These are phyloP conservation scores for Acacia confusa DNA, from an alignment of 306 rosid species.

Conservation along the genomic window DNA sequence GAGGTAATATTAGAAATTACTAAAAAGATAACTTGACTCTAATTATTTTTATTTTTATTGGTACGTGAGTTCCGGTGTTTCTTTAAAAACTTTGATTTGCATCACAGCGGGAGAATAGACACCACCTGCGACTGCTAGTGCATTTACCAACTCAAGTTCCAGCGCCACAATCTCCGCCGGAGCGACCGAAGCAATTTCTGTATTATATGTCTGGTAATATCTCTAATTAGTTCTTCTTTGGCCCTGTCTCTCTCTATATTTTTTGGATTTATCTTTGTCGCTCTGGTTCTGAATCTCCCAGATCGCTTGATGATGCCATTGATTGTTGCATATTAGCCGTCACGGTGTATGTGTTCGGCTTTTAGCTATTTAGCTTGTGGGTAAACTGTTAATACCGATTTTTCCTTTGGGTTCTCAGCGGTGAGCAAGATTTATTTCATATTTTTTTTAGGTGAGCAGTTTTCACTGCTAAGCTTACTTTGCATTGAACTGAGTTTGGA, in stretches of 20 bases:
- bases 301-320: slow-evolving; percentile 23
- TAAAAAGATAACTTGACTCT: too few species aligned
- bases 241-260: background rate
- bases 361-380: slow-evolving; percentile 19
- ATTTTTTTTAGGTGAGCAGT: background rate
- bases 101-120: background rate
- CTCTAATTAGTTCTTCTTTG: background rate
- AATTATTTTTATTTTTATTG: too few species aligned
- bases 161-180: background rate
- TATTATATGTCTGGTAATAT: background rate
- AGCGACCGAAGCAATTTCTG: background rate
- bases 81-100: background rate
- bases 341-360: background rate
- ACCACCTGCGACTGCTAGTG: background rate
- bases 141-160: background rate
- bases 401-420: slow-evolving; percentile 23
- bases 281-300: slow-evolving; percentile 26
- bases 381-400: background rate
- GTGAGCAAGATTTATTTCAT: background rate
- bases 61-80: too few species aligned
- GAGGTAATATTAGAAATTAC: too few species aligned
- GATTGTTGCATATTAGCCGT: slow-evolving; percentile 7
- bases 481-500: background rate
- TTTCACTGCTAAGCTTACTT: background rate
- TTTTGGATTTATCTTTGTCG: background rate